Evolutionary conservation across 139 green algal species (phyloP).

Genomic region (Astrephomene gubernaculifera): DNA sequence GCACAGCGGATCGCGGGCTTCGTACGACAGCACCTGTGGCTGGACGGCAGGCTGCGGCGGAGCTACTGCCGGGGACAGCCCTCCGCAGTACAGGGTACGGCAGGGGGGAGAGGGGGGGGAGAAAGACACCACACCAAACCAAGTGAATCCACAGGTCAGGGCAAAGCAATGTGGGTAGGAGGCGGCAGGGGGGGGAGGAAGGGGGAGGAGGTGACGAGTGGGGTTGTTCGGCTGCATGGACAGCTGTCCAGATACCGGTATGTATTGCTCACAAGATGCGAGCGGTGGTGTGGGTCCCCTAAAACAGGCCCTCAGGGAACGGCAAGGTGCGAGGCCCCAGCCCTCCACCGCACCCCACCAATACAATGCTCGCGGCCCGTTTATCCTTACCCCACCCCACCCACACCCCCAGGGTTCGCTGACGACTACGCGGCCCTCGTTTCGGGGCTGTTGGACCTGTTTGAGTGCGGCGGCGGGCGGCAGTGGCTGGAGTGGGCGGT

Average conservation of each 20-base stretch:
- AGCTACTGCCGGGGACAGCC: slow-evolving; percentile 75
- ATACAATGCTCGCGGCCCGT: background rate
- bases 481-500: slow-evolving; percentile 85
- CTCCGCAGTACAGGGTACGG: slow-evolving; percentile 59
- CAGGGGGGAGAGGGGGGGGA: background rate
- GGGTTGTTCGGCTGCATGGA: background rate
- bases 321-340: background rate
- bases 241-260: background rate
- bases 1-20: slow-evolving; percentile 70
- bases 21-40: slow-evolving; percentile 76
- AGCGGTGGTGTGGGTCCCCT: background rate
- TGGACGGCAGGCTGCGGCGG: slow-evolving; percentile 59
- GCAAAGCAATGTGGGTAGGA: background rate
- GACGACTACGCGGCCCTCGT: slow-evolving; percentile 88
- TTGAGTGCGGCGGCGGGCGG: slow-evolving; percentile 71
- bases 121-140: background rate
- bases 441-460: slow-evolving; percentile 86
- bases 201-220: background rate
- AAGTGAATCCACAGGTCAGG: background rate
- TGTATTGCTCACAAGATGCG: background rate
- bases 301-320: background rate
- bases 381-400: background rate
- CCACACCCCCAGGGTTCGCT: slow-evolving; percentile 64
- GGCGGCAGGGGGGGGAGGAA: background rate
- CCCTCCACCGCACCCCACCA: background rate